phyloP scores from a whole-genome alignment of 495 filamentous ascomycete genomes.

The Aspergillus sclerotiicarbonarius region DNA sequence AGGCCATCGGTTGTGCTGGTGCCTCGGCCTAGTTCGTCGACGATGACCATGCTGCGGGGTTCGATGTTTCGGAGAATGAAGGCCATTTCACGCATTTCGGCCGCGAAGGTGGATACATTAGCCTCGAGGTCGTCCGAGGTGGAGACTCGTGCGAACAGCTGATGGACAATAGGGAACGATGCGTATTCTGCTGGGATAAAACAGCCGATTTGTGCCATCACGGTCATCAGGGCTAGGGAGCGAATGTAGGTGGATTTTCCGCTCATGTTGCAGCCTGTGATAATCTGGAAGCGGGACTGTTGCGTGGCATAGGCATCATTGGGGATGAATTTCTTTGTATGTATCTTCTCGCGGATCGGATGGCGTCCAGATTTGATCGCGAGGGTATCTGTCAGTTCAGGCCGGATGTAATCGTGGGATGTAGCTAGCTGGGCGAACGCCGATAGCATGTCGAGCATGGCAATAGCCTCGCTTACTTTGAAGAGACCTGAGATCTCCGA shows the following conservation, averaged over 20 bases:
- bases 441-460: slow-evolving; percentile 88
- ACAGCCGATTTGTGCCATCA: slow-evolving; percentile 92
- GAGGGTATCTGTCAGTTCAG: slow-evolving; percentile 69
- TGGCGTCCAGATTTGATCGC: slow-evolving; percentile 81
- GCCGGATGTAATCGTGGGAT: slow-evolving; percentile 74
- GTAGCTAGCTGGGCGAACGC: slow-evolving; percentile 79
- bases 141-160: slow-evolving; percentile 84
- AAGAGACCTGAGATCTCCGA: slow-evolving; percentile 68
- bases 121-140: slow-evolving; percentile 86
- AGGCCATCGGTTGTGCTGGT: slow-evolving; percentile 88
- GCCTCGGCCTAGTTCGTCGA: slow-evolving; percentile 91
- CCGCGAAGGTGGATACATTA: slow-evolving; percentile 88
- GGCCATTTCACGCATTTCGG: slow-evolving; percentile 94
- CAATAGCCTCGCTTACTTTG: slow-evolving; percentile 77
- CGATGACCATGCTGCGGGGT: slow-evolving; percentile 70
- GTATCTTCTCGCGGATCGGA: slow-evolving; percentile 77
- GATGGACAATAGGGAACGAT: slow-evolving; percentile 73
- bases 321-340: slow-evolving; percentile 65
- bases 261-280: slow-evolving; percentile 98
- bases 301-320: slow-evolving; percentile 85
- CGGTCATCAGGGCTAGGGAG: slow-evolving; percentile 74
- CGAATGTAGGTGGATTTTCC: slow-evolving; percentile 97
- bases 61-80: slow-evolving; percentile 83
- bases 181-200: slow-evolving; percentile 88
- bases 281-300: slow-evolving; percentile 80